Conservation (phyloP, 2,329 filamentous ascomycete species). For the Akanthomyces dipterigenus region DNA sequence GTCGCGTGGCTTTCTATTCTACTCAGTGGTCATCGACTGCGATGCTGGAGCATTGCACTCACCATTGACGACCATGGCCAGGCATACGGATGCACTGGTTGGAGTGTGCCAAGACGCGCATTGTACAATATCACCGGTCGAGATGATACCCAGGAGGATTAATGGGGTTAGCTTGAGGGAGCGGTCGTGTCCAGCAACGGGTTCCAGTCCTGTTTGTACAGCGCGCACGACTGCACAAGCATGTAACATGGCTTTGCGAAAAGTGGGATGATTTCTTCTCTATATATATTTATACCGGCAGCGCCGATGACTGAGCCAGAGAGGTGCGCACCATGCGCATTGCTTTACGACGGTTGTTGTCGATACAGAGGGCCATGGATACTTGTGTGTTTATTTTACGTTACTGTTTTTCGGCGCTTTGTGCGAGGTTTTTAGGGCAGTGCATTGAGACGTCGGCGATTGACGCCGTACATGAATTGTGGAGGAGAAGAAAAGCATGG, state of each 20-base stretch:
- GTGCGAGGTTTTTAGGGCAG: not conserved
- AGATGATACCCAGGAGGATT: constrained; percentile 1
- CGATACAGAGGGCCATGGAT: not conserved
- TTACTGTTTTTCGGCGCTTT: constrained; percentile 6
- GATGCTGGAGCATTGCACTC: constrained; percentile 8
- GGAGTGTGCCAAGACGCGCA: constrained; percentile 4
- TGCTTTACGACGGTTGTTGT: not conserved
- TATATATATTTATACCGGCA: constrained; percentile 1
- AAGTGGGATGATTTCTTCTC: not conserved
- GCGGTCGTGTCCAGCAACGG: not conserved
- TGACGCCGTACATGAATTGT: not conserved
- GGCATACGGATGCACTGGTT: not conserved
- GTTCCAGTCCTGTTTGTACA: constrained; percentile 10
- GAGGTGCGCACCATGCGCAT: not conserved
- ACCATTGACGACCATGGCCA: not conserved
- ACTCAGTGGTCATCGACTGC: not conserved
- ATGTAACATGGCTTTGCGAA: constrained; percentile 1
- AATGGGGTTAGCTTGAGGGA: not conserved
- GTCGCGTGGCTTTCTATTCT: constrained; percentile 1
- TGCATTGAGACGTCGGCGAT: not conserved
- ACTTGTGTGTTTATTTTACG: not conserved
- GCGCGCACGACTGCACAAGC: not conserved
- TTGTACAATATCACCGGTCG: constrained; percentile 7
- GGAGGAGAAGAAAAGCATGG: constrained; percentile 7
- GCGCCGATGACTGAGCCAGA: not conserved